Base-by-base conservation (phyloP, 2,329 filamentous ascomycete genomes). In the Pseudogymnoascus sp. region DNA sequence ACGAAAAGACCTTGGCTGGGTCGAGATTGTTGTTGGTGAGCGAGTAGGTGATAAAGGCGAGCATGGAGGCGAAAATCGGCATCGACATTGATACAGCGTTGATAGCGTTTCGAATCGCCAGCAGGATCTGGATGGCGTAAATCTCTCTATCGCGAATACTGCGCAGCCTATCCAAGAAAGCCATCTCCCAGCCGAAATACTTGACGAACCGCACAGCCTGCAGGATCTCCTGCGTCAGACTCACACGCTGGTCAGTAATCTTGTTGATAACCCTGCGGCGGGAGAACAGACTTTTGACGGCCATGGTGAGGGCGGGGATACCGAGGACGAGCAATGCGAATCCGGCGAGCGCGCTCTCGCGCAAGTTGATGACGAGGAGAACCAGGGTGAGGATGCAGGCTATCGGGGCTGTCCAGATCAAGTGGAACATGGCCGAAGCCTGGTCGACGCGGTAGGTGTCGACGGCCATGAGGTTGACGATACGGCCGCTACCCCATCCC, bases 161-260 rank as follows among this genome's bases (percentile, higher is more conserved):
- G 58, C 84, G 83, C 14, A 97, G 80, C 12, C 91, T 85, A 58
- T 85, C 80, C 11, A 97, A 77, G 70, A 97, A 97, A 34, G 90
- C 88, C 62, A 82, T 87, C 72, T 97, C 93, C 93, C 93, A 97
- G 6, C 91, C 92, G 71, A 97, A 97, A 73, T 85, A 97, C 73
- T 97, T 97, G 75, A 97, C 93, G 70, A 97, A 97, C 25, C 92
- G 84, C 22, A 97, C 92, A 0, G 91, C 90, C 67, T 91, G 88
- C 12, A 97, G 70, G 59, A 97, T 96, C 71, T 97, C 93, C 71
- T 97, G 92, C 0, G 91, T 97, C 34, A 97, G 77, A 59, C 89
- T 89, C 6, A 97, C 92, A 64, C 93, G 85, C 74, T 95, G 89
- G 71, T 97, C 93, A 1, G 93, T 97, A 63, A 97, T 84, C 69